Conservation (phyloP, 2,329 filamentous ascomycete genomes). For the Hymenoscyphus fructigenus region DNA sequence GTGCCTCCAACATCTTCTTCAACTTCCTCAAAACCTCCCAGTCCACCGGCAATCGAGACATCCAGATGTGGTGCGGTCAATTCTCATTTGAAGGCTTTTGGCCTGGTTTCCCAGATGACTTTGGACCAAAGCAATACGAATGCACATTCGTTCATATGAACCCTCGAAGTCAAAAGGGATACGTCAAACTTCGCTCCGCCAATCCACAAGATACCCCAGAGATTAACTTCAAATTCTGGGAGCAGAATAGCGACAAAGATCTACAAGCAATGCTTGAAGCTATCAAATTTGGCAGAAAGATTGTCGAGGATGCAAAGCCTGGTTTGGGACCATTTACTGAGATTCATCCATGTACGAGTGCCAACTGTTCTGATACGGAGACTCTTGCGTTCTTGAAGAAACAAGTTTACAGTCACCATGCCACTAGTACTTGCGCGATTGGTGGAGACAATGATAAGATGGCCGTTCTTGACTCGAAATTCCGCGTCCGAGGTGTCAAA, state of each 20-base stretch:
- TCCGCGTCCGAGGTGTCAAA: constrained; percentile 54
- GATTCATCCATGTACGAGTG: constrained; percentile 41
- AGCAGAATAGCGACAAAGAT: constrained; percentile 40
- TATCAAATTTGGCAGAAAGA: constrained; percentile 26
- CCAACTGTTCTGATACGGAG: constrained; percentile 44
- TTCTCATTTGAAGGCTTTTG: constrained; percentile 15
- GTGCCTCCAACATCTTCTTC: constrained; percentile 10
- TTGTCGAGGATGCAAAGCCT: constrained; percentile 39
- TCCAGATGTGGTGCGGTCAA: constrained; percentile 13
- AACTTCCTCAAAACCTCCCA: constrained; percentile 9
- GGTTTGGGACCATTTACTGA: constrained; percentile 38
- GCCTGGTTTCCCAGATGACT: constrained; percentile 11
- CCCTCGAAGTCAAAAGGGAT: constrained; percentile 10
- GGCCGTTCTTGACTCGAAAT: constrained; percentile 54
- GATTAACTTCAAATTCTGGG: constrained; percentile 62
- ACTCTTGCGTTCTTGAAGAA: constrained; percentile 43
- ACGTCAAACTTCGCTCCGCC: constrained; percentile 56
- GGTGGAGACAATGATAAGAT: constrained; percentile 41
- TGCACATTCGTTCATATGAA: constrained; percentile 16
- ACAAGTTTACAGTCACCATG: constrained; percentile 57
- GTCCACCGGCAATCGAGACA: constrained; percentile 6
- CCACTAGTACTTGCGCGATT: constrained; percentile 54
- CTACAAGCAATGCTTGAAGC: constrained; percentile 44
- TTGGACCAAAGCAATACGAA: constrained; percentile 12
- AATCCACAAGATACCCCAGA: constrained; percentile 63